phyloP scores from a whole-genome alignment of 106 monocot genomes.

The Acanthochlamys bracteata region DNA sequence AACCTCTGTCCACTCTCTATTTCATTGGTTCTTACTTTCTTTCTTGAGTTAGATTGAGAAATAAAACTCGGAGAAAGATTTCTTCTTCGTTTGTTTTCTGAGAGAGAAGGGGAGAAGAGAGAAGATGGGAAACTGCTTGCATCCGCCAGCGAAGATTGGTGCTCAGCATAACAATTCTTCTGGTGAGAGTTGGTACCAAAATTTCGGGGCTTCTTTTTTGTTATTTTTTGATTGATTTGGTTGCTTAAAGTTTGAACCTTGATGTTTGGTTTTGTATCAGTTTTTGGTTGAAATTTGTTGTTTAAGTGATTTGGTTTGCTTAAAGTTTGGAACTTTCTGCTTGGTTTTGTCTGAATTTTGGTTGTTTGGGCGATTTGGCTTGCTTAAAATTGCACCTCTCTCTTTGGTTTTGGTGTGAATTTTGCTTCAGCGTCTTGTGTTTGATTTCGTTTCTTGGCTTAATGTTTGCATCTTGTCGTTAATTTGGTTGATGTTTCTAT shows the following conservation, averaged over 20 bases:
- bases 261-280: not conserved
- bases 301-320: not conserved
- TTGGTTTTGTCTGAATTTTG: not conserved
- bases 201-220: not conserved
- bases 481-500: no score
- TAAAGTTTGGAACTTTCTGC: not conserved
- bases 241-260: not conserved
- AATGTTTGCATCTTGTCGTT: no score
- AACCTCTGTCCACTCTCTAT: no score
- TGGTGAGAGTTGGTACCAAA: not conserved
- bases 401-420: not conserved
- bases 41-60: no score
- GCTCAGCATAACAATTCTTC: conserved; percentile 9
- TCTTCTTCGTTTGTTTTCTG: no score
- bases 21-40: no score
- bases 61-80: no score
- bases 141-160: not conserved
- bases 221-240: not conserved
- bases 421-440: not conserved
- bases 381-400: not conserved
- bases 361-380: not conserved
- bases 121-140: conserved; percentile 24
- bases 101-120: no score
- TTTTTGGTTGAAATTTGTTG: not conserved
- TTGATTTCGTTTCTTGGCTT: no score